Percentiles rank a stretch among this genome's conserved stretches.
phyloP scores from a whole-genome alignment of 164 flowering plant species.

The Echeveria elegans region DNA sequence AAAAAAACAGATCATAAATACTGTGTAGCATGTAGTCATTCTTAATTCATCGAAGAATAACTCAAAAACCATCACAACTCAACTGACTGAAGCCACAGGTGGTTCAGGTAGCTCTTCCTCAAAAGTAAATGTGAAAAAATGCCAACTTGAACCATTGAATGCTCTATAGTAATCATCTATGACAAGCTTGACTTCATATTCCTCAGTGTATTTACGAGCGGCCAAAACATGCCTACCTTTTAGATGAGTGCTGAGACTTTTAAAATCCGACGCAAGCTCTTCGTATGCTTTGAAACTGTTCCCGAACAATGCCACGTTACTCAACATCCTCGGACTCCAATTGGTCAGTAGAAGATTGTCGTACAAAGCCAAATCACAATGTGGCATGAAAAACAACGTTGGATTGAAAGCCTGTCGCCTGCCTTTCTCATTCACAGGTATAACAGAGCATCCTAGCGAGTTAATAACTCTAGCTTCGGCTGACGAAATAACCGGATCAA shows the following conservation, averaged over 20 bases:
- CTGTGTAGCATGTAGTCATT: neutral
- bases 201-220: constrained; percentile 31
- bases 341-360: constrained; percentile 61
- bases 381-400: constrained; percentile 85
- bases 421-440: constrained; percentile 37
- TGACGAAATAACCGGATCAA: constrained; percentile 72
- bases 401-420: constrained; percentile 46
- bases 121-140: constrained; percentile 42
- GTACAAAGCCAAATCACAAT: constrained; percentile 70
- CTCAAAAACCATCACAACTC: neutral
- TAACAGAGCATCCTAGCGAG: constrained; percentile 50
- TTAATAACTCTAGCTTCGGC: constrained; percentile 55
- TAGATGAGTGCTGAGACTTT: constrained; percentile 17
- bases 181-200: constrained; percentile 29
- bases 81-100: neutral
- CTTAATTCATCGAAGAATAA: neutral
- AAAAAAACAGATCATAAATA: neutral
- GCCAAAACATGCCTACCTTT: constrained; percentile 38
- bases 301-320: constrained; percentile 48
- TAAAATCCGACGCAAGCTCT: constrained; percentile 22
- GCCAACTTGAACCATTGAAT: constrained; percentile 85
- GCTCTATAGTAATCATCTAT: constrained; percentile 57
- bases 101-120: constrained; percentile 13
- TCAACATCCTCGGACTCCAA: constrained; percentile 39
- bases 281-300: constrained; percentile 62